Base-by-base conservation (phyloP, 2,329 filamentous ascomycete genomes). In the Colletotrichum melonis region DNA sequence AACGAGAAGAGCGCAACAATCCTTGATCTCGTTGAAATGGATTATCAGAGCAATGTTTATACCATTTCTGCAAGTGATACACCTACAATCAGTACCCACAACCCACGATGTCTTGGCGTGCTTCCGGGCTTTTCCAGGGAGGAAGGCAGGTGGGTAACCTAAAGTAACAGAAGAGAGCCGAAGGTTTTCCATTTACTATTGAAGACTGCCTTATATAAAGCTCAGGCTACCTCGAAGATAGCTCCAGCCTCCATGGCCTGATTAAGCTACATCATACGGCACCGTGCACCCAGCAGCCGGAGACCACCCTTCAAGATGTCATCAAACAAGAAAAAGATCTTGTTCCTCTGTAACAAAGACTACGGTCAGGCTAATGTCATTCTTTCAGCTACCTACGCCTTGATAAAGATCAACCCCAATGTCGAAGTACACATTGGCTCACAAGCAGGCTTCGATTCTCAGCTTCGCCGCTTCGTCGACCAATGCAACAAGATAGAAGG, bases 331-430 rank as follows among this genome's bases (percentile, higher is more conserved):
- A 54, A 67, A 9, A 78, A 69, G 59, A 79, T 86, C 9, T 77
- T 88, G 1, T 82, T 88, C 55, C 75, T 88, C 54, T 84, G 85
- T 4, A 86, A 84, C 75, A 80, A 81, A 63, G 86, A 88, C 69
- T 81, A 82, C 71, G 86, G 86, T 4, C 84, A 87, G 69, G 82
- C 84, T 22, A 88, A 86, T 75, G 82, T 87, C 28, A 80, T 86
- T 46, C 74, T 88, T 7, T 86, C 86, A 7, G 81, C 84, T 0
- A 79, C 79, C 4, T 80, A 84, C 46, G 85, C 85, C 32, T 78
- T 87, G 0, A 74, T 85, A 1, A 76, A 73, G 19, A 42, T 78
- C 4, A 77, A 80, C 6, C 79, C 80, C 2, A 71, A 82, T 16
- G 79, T 84, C 32, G 80, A 85, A 42, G 77, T 88, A 7, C 86